phyloP scores from a whole-genome alignment of 805 yeast genomes.

The Metschnikowia lochheadii region DNA sequence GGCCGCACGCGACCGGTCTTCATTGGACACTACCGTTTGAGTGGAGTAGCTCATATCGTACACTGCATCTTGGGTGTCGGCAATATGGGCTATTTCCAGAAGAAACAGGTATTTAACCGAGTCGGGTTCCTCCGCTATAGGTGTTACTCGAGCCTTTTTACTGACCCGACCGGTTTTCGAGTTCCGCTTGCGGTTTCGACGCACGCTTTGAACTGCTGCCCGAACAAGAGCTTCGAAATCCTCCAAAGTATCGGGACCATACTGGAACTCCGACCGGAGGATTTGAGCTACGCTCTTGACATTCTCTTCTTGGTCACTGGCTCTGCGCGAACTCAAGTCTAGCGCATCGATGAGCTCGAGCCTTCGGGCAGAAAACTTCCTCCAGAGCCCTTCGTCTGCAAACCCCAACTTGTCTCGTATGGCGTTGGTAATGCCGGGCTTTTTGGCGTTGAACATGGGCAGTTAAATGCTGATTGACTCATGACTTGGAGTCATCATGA shows the following conservation, averaged over 20 bases:
- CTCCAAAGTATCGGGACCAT: constrained; percentile 48
- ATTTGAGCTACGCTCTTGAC: constrained; percentile 75
- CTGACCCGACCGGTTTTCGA: constrained; percentile 25
- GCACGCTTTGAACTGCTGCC: constrained; percentile 89
- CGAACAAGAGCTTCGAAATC: constrained; percentile 90
- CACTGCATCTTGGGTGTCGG: constrained; percentile 32
- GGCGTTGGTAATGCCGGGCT: constrained; percentile 51
- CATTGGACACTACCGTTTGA: constrained; percentile 23
- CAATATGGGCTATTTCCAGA: constrained; percentile 33
- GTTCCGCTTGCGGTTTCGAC: constrained; percentile 80
- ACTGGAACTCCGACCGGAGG: constrained; percentile 74
- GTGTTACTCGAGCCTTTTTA: constrained; percentile 5
- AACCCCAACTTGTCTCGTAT: constrained; percentile 66
- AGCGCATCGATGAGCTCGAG: constrained; percentile 82
- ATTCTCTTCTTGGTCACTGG: constrained; percentile 86
- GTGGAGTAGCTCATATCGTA: constrained; percentile 34
- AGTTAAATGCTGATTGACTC: not conserved
- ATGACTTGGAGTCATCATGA: constrained; percentile 18
- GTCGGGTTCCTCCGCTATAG: not conserved
- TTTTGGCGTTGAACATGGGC: constrained; percentile 24
- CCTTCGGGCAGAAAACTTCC: constrained; percentile 83
- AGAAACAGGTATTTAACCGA: constrained; percentile 19
- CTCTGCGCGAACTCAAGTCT: constrained; percentile 63
- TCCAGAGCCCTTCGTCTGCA: constrained; percentile 82
- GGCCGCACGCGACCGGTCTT: constrained; percentile 43